Conservation (phyloP, 75 land plant genomes). For the Pinus taeda region DNA sequence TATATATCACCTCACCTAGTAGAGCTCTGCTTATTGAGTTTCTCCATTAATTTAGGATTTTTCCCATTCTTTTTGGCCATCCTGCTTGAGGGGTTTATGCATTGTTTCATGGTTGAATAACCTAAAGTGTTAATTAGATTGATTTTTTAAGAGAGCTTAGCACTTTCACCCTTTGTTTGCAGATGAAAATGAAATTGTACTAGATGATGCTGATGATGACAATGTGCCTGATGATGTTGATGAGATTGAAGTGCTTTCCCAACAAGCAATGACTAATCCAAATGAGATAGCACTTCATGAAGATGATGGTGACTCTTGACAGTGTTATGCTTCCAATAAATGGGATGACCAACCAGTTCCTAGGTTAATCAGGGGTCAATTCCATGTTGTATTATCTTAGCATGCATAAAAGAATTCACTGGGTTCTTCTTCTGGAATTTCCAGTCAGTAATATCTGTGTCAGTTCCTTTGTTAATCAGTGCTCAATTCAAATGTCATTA, state of each 20-base stretch:
- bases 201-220: slow-evolving; percentile 4
- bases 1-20: not conserved
- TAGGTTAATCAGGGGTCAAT: not conserved
- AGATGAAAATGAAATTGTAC: not conserved
- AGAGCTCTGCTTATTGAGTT: not conserved
- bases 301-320: not conserved
- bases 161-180: not conserved
- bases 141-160: not conserved
- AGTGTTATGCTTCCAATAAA: not conserved
- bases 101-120: not conserved
- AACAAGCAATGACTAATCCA: not conserved
- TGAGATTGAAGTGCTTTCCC: slow-evolving; percentile 1
- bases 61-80: not conserved
- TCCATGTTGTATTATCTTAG: not conserved
- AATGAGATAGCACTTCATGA: slow-evolving; percentile 4
- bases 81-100: not conserved
- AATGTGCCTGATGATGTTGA: slow-evolving; percentile 1
- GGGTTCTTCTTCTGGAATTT: not conserved
- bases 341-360: not conserved
- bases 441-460: not conserved
- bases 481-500: no score
- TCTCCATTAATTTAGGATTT: not conserved
- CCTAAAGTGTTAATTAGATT: not conserved
- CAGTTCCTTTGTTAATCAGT: not conserved
- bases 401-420: not conserved